Conservation (phyloP, 2,329 filamentous ascomycete species). For the Arthroderma uncinatum region DNA sequence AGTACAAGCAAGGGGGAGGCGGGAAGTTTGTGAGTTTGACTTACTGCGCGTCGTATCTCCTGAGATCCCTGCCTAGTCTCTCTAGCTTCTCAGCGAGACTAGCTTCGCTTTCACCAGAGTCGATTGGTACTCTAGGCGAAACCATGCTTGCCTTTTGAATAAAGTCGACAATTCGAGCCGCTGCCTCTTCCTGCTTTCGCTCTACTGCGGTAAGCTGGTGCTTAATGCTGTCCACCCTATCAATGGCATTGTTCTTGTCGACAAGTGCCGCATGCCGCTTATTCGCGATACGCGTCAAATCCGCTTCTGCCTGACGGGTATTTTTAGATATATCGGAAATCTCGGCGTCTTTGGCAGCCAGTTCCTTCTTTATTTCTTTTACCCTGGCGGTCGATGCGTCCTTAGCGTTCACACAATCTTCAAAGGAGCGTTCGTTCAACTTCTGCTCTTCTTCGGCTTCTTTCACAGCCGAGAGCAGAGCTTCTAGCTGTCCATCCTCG, state of each 20-base stretch:
- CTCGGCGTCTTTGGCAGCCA: slow-evolving; percentile 25
- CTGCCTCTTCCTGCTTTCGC: slow-evolving; percentile 39
- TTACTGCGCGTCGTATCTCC: slow-evolving; percentile 43
- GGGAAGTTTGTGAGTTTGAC: slow-evolving; percentile 14
- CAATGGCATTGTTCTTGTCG: slow-evolving; percentile 52
- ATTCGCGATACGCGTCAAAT: slow-evolving; percentile 38
- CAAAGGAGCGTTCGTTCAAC: slow-evolving; percentile 35
- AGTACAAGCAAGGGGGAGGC: slow-evolving; percentile 22
- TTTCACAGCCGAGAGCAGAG: slow-evolving; percentile 47
- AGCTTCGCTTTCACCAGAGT: slow-evolving; percentile 51
- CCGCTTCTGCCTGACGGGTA: slow-evolving; percentile 42
- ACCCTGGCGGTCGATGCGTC: slow-evolving; percentile 33
- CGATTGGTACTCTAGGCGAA: slow-evolving; percentile 50
- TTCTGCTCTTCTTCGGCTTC: slow-evolving; percentile 43
- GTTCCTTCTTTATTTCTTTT: slow-evolving; percentile 27
- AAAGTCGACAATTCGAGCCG: slow-evolving; percentile 43
- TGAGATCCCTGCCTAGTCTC: slow-evolving; percentile 48
- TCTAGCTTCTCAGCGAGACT: slow-evolving; percentile 40
- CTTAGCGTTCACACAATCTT: slow-evolving; percentile 39
- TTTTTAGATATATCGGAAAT: slow-evolving; percentile 24
- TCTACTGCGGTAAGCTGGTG: slow-evolving; percentile 38
- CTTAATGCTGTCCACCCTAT: slow-evolving; percentile 41
- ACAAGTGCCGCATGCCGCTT: slow-evolving; percentile 44
- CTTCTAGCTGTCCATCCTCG: slow-evolving; percentile 54
- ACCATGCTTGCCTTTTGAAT: slow-evolving; percentile 45